These are phyloP conservation scores for Apiospora hydei DNA, from an alignment of 2,329 filamentous ascomycete species.

Conservation along the genomic window DNA sequence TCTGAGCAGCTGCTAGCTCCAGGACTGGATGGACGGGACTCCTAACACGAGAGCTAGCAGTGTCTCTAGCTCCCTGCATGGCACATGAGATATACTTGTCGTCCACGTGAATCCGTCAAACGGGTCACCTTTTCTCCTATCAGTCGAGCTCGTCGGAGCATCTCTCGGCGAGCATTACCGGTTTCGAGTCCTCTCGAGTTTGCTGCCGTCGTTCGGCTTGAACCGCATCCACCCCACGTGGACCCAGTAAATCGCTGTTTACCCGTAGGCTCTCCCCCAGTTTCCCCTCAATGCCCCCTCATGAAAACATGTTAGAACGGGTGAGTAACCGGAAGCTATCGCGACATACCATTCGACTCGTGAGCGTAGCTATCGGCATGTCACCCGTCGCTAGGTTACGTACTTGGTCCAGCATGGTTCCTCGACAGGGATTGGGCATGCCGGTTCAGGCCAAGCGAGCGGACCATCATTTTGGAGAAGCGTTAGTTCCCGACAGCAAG, in stretches of 20 bases:
- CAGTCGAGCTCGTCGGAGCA: neutral
- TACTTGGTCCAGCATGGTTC: neutral
- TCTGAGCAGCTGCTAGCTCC: neutral
- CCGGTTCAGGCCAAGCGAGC: neutral
- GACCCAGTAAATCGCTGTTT: neutral
- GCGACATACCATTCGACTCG: neutral
- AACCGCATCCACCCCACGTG: too few species aligned
- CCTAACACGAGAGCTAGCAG: neutral
- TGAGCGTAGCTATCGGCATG: neutral
- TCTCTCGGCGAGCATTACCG: slow-evolving; percentile 8
- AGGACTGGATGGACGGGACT: neutral
- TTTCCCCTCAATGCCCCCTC: neutral
- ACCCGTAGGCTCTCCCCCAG: neutral
- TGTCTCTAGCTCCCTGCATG: neutral
- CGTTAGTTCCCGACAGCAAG: slow-evolving; percentile 12
- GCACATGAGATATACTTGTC: neutral
- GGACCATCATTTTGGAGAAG: neutral
- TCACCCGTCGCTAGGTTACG: neutral
- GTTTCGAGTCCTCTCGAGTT: neutral
- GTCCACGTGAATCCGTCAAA: neutral
- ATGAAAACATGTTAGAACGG: neutral
- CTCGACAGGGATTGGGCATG: neutral
- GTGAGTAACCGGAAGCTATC: neutral
- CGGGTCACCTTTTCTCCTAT: neutral
- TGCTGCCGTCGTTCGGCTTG: too few species aligned